Base-by-base conservation (phyloP, 225 moss, liverwort and hornwort genomes). In the Bryum argenteum region DNA sequence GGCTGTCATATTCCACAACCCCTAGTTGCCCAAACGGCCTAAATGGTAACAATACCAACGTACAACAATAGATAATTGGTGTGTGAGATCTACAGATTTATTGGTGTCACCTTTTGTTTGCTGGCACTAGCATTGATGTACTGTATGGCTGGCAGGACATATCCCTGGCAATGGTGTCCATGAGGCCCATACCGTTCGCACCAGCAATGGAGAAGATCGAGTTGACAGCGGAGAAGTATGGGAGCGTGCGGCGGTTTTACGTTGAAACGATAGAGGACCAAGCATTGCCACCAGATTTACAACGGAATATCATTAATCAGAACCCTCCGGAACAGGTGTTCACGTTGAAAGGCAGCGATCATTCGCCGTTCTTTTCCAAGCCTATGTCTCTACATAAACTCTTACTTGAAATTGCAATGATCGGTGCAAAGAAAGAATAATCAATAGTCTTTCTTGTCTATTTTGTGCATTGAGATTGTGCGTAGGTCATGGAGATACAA, bases 361-460 rank as follows among this genome's bases (percentile, higher is more conserved):
- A 97, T 79, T 87, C 93, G 20, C 96, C 96, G 20, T 97, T 97
- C 79, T 94, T 97, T 66, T 97, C 96, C 9, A 97, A 90, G 81
- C 96, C 96, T 52, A 90, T 90, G 75, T 90, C 96, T 48, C 81
- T 97, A 51, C 87, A 94, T 78, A 97, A 92, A 83, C 74, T 84
- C 42, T 75, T 97, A 39, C 71, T 91, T 55, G 93, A 94, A 73
- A 94, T 97, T 55, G 96, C 96, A 14, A 81, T 82, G 79, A 75
- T 97, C 59, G 88, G 82, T 77, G 79, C 78, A 15, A 89, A 81
- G 64, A 67, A 67, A 16, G 48, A 48, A 33, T 33, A 6, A 40
- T 8, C 22, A 51, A 71, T 61, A 11, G 8, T 47, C 8, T n/a
- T 11, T 39, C 21, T 11, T 11, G 33, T 20, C 17, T 39, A 19